Percentiles rank a stretch among this genome's conserved stretches.
These are phyloP conservation scores for Arthrobotrys sphaeroides DNA, from an alignment of 2,329 filamentous ascomycete species.

Conservation along the genomic window DNA sequence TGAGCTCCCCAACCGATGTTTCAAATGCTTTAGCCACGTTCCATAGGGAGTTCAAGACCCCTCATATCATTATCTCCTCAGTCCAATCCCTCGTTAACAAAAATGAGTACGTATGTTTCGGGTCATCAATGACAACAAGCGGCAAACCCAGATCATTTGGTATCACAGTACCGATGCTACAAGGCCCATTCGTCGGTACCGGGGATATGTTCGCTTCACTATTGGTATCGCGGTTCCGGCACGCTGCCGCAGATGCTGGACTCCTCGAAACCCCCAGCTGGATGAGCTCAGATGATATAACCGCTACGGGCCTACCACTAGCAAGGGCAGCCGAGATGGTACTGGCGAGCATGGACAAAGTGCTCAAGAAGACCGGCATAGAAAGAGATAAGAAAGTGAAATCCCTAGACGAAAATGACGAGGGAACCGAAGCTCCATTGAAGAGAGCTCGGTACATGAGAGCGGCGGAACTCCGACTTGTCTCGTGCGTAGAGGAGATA, in stretches of 20 bases:
- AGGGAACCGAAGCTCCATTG: constrained; percentile 62
- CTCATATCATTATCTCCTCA: constrained; percentile 92
- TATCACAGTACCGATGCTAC: constrained; percentile 83
- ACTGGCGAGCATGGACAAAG: constrained; percentile 88
- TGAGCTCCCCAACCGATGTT: constrained; percentile 77
- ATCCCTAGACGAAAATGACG: constrained; percentile 62
- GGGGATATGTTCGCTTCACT: constrained; percentile 98
- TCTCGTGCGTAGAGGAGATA: constrained; percentile 61
- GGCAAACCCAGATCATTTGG: constrained; percentile 83
- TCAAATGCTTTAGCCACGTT: constrained; percentile 78
- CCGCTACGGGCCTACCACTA: constrained; percentile 77
- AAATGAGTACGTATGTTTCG: constrained; percentile 73
- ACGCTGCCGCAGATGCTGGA: constrained; percentile 62
- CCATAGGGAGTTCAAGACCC: constrained; percentile 78
- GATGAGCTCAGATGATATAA: constrained; percentile 78
- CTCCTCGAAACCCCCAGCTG: constrained; percentile 72
- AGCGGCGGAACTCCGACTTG: constrained; percentile 86
- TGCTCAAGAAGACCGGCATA: constrained; percentile 74
- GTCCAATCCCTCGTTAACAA: constrained; percentile 70
- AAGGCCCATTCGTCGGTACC: constrained; percentile 95
- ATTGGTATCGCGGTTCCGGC: constrained; percentile 84
- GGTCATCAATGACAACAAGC: constrained; percentile 74
- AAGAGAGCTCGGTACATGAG: constrained; percentile 76
- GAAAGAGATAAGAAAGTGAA: constrained; percentile 69
- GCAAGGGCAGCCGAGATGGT: constrained; percentile 86